Base-by-base conservation (phyloP, 805 yeast genomes). In the Yamadazyma akitaensis region DNA sequence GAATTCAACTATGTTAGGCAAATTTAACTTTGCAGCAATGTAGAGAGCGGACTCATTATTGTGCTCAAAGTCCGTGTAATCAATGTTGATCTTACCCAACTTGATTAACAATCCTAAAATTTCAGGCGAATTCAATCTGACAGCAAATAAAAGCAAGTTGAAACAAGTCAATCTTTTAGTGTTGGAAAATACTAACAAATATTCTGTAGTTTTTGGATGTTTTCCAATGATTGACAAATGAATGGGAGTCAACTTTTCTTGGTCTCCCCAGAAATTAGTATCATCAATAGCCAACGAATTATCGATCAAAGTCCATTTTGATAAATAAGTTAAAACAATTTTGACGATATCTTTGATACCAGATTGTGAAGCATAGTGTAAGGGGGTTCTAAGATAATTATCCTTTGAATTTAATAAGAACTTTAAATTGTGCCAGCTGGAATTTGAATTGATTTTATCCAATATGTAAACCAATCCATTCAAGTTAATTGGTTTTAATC, bases 361-460 rank as follows among this genome's bases (percentile, higher is more conserved):
- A 62, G 82, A 89, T 56, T 88, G 94, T 2, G 94, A 83, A 16
- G 96, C 84, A 62, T 91, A 91, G 66, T 92, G 97, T 46, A 92
- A 69, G 0, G 97, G 96, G 0, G 96, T 86, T 50, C 97, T 76
- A 51, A 74, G 75, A 60, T 88, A 87, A 48, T 79, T 82, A 62
- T 91, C 98, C 37, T 77, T 79, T 43, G 85, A 83, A 40, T 83
- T 65, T 18, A 91, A 68, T 11, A 65, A 53, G 9, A 54, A 53
- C 13, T 51, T 49, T 17, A 52, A 50, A 32, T 52, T 52, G 16
- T 42, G 36, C 24, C 38, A 49, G 19, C 46, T 40, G 2, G 50
- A 34, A 21, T 44, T 40, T 8, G 28, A 33, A 12, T 56, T 55
- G 35, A 89, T 62, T 39, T 75, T 73, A 13, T 74, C 68, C 45